Evolutionary conservation across 345 rosid genomes (phyloP), one percentile per base, ranked within the genome.

Genomic region (Sisymbrium altissimum): DNA sequence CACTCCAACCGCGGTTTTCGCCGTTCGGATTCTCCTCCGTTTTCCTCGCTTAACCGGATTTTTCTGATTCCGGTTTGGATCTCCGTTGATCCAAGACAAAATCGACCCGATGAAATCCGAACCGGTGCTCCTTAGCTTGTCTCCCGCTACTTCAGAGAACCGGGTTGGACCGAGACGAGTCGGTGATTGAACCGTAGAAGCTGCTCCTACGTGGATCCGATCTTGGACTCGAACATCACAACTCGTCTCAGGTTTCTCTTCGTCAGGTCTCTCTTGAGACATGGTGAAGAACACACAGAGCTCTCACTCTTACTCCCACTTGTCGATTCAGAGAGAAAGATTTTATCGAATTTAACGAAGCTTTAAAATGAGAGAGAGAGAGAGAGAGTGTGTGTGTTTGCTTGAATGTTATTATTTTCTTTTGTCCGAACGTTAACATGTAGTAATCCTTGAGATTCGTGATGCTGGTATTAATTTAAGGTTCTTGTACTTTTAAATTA

Each of bases 21-120:
- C 79, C 63, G 84, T 80, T 57, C 72, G 69, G 71, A 78, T 81
- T 74, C 83, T 84, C 58, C 57, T 88, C 77, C 83, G 79, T 79
- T 84, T 87, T 50, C 8, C 69, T 70, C 72, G 68, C 80, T 66
- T 81, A 71, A 65, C 62, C 68, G 73, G 72, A 45, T 46, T 74
- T 66, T 74, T 66, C 49, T 29, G 32, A 64, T 68, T 66, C 73
- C 63, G 74, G 70, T 79, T 79, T 39, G 49, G 76, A 61, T 80
- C 84, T 56, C 80, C 81, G 8, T 73, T 60, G 57, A 70, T 54
- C 66, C 76, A 73, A 46, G 76, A 67, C 80, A 60, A 80, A 46
- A 73, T 56, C 44, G 74, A 78, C 50, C 71, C 78, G 2, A 60
- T 40, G 19, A 21, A 71, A 78, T 72, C 70, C 5, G 49, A 49